Percentiles rank a stretch among this genome's conserved stretches.
Evolutionary conservation across 2,329 filamentous ascomycete species (phyloP).

Genomic region (Verticillium tricorpus): DNA sequence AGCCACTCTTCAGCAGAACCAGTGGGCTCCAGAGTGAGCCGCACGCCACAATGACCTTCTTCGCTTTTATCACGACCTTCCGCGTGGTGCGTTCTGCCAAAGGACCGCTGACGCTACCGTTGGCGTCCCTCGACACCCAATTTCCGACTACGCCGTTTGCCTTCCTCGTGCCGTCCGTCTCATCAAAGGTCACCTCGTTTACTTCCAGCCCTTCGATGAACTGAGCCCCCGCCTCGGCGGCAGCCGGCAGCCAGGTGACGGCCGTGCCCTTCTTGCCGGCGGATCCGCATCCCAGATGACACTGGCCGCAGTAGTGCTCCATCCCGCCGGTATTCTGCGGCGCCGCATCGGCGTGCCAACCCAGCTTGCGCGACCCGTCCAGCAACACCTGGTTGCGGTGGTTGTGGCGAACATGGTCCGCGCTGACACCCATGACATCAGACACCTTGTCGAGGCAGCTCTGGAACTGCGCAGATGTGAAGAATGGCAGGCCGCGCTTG

Average conservation of each 20-base stretch:
- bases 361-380: slow-evolving; percentile 69
- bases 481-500: slow-evolving; percentile 62
- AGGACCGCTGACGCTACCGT: slow-evolving; percentile 51
- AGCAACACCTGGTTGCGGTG: slow-evolving; percentile 67
- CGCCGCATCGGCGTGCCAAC: slow-evolving; percentile 63
- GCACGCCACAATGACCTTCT: slow-evolving; percentile 72
- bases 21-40: slow-evolving; percentile 76
- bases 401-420: slow-evolving; percentile 66
- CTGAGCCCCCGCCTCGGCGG: slow-evolving; percentile 67
- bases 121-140: slow-evolving; percentile 68
- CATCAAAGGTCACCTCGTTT: slow-evolving; percentile 65
- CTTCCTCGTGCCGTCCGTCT: slow-evolving; percentile 39
- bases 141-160: slow-evolving; percentile 69
- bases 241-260: slow-evolving; percentile 74
- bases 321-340: slow-evolving; percentile 75
- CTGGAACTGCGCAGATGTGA: slow-evolving; percentile 70
- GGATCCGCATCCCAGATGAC: slow-evolving; percentile 56
- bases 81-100: slow-evolving; percentile 45
- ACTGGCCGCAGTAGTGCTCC: slow-evolving; percentile 70
- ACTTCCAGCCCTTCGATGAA: slow-evolving; percentile 83
- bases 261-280: slow-evolving; percentile 76
- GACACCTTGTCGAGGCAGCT: slow-evolving; percentile 76
- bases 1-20: slow-evolving; percentile 70
- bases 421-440: slow-evolving; percentile 69
- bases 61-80: slow-evolving; percentile 68